These are phyloP conservation scores for Kwoniella shandongensis DNA, from an alignment of 768 basidiomycete species.

Conservation along the genomic window DNA sequence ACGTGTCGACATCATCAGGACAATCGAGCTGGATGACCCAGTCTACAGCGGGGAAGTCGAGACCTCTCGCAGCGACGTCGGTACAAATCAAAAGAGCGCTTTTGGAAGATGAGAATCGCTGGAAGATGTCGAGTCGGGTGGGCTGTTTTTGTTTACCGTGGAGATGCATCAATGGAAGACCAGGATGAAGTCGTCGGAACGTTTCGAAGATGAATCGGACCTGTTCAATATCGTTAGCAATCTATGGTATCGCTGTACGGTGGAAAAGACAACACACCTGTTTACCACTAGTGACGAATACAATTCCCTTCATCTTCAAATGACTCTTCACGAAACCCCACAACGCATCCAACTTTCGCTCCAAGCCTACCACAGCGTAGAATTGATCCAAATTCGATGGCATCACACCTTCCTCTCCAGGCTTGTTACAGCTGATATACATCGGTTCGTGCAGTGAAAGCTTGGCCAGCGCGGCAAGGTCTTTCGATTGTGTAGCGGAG, in stretches of 20 bases:
- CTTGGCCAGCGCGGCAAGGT: conserved; percentile 67
- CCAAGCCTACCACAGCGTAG: conserved; percentile 77
- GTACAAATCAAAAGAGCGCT: conserved; percentile 90
- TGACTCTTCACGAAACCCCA: conserved; percentile 96
- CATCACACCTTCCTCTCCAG: conserved; percentile 56
- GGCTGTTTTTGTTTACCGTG: conserved; percentile 96
- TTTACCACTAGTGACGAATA: conserved; percentile 92
- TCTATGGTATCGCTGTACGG: background rate
- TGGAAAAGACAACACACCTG: conserved; percentile 61
- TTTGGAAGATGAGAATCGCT: conserved; percentile 74
- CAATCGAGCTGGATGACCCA: conserved; percentile 97
- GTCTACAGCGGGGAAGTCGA: conserved; percentile 94
- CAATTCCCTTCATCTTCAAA: conserved; percentile 82
- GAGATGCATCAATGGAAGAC: conserved; percentile 84
- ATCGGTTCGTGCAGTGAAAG: conserved; percentile 82
- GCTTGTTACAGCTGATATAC: conserved; percentile 62
- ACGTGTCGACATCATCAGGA: conserved; percentile 95
- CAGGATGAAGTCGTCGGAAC: conserved; percentile 93
- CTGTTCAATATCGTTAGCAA: conserved; percentile 30
- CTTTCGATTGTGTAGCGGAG: conserved; percentile 89
- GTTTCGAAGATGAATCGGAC: conserved; percentile 93
- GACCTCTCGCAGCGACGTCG: conserved; percentile 90
- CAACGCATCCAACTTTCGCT: conserved; percentile 83
- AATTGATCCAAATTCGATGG: conserved; percentile 82
- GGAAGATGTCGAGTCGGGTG: conserved; percentile 78